Base-by-base conservation (phyloP, 306 rosid species). In the Sphenostylis stenocarpa region DNA sequence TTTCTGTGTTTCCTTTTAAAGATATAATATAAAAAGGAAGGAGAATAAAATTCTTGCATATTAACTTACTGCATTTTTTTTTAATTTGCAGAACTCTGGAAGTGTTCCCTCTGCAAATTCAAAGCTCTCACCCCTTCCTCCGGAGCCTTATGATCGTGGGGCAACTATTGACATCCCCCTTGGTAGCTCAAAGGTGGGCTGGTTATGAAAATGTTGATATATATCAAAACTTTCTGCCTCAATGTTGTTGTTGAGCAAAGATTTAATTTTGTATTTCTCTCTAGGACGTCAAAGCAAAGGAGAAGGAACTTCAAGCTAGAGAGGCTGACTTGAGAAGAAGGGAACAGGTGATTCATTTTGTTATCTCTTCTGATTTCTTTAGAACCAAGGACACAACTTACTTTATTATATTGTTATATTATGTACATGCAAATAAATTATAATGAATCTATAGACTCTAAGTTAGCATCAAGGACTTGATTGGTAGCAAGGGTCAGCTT, bases 271-370 rank as follows among this genome's bases (percentile, higher is more conserved):
- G 64, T 67, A 15, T 33, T 43, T 28, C 55, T 79, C 57, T 73
- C 26, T 79, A 92, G 99, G 93, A 85, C 80, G 5, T 82, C 70
- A 88, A 87, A 81, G 66, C 90, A 38, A 92, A 90, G 89, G 97
- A 95, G 87, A 95, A 77, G 88, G 94, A 91, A 70, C 97, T 95
- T 84, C 87, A 83, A 78, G 96, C 94, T 44, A 88, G 67, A 88
- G 98, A 95, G 76, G 83, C 93, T 81, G 98, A 95, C 70, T 82
- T 95, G 86, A 92, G 68, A 83, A 90, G 34, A 84, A 92, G 85
- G 92, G 99, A 92, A 78, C 96, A 91, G 91, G 99, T 92, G 85
- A 75, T 62, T 84, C 48, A 71, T 72, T 28, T 43, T 63, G 29
- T 62, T 83, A 65, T 39, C 38, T 64, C 49, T 21, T 79, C 52